These are phyloP conservation scores for Ustilago sp. DNA, from an alignment of 1,284 basidiomycete genomes.

Conservation along the genomic window DNA sequence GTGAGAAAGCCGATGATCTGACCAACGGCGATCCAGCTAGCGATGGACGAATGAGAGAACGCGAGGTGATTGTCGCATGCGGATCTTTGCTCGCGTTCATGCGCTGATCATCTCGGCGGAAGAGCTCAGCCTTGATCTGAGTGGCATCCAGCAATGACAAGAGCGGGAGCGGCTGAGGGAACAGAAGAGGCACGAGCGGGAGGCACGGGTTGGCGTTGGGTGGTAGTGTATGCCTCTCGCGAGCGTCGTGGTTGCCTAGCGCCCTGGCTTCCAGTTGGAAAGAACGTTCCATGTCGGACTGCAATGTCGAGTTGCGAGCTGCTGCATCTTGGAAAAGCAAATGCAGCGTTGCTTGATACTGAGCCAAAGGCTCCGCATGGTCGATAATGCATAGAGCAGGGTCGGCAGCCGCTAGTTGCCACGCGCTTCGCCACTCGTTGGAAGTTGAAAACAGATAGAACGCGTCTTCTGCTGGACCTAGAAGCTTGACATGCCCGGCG, in stretches of 20 bases:
- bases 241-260: constrained; percentile 53
- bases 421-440: constrained; percentile 34
- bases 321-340: constrained; percentile 36
- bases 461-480: constrained; percentile 25
- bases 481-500: constrained; percentile 8
- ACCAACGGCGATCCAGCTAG: constrained; percentile 50
- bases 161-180: constrained; percentile 59
- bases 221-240: constrained; percentile 31
- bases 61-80: constrained; percentile 43
- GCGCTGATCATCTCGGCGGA: constrained; percentile 22
- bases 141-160: constrained; percentile 49
- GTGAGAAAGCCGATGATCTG: constrained; percentile 45
- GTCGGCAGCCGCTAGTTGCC: constrained; percentile 23
- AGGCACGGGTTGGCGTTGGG: constrained; percentile 24
- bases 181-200: constrained; percentile 54
- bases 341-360: constrained; percentile 52
- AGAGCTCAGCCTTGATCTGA: constrained; percentile 32
- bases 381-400: constrained; percentile 9
- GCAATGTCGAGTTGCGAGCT: constrained; percentile 4
- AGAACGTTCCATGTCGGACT: constrained; percentile 45
- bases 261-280: constrained; percentile 54
- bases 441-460: constrained; percentile 11
- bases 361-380: constrained; percentile 37
- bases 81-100: constrained; percentile 23
- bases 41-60: constrained; percentile 30